Evolutionary conservation across 2,329 filamentous ascomycete genomes (phyloP).

Genomic region (Verticillium klebahnii): DNA sequence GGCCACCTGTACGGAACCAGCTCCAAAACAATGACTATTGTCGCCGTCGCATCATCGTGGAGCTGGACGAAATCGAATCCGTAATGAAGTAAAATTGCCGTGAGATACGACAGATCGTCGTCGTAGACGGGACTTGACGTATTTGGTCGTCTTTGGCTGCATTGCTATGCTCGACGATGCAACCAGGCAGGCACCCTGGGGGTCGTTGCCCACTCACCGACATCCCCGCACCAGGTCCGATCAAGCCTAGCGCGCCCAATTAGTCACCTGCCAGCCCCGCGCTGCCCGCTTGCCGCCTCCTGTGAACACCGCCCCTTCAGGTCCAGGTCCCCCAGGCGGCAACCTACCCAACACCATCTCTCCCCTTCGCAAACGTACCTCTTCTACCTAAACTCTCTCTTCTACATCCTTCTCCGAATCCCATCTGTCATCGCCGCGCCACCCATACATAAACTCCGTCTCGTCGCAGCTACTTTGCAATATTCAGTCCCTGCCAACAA

Average conservation of each 20-base stretch:
- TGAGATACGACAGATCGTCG: neutral
- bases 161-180: neutral
- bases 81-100: neutral
- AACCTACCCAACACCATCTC: conserved; percentile 8
- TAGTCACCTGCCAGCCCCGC: conserved; percentile 5
- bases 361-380: conserved; percentile 12
- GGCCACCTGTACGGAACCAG: neutral
- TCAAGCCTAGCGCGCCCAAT: neutral
- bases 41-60: too few species aligned
- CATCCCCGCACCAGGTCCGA: neutral
- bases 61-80: too few species aligned
- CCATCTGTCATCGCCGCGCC: conserved; percentile 5
- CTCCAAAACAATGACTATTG: neutral
- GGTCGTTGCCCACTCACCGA: neutral
- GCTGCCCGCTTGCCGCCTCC: conserved; percentile 1
- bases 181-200: neutral
- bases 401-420: conserved; percentile 12
- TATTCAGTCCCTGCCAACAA: conserved; percentile 9
- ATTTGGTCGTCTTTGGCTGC: neutral
- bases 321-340: conserved; percentile 11
- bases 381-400: conserved; percentile 8
- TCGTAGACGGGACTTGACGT: neutral
- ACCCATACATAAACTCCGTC: neutral
- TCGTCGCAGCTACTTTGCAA: neutral
- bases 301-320: conserved; percentile 12